Evolutionary conservation across 495 filamentous ascomycete genomes (phyloP).

Genomic region (Neurospora africana): DNA sequence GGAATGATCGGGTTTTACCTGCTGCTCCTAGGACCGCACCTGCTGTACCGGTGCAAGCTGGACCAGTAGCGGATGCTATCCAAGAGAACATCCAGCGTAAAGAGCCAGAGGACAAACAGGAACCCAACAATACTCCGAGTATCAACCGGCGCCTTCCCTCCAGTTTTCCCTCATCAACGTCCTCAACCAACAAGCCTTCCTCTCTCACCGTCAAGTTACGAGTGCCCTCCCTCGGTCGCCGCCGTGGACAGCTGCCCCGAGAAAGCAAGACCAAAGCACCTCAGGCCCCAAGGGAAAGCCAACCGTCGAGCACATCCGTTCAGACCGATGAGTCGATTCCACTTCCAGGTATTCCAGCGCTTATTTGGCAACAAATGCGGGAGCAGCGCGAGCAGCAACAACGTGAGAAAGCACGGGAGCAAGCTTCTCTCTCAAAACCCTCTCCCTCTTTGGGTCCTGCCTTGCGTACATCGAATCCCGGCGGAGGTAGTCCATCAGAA

Average conservation of each 20-base stretch:
- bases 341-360: neutral
- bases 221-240: neutral
- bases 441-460: neutral
- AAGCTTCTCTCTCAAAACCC: neutral
- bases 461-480: neutral
- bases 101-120: neutral
- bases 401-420: neutral
- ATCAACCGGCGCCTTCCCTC: neutral
- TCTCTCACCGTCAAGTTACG: neutral
- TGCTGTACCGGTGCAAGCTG: neutral
- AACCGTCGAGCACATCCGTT: neutral
- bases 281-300: neutral
- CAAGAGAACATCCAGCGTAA: neutral
- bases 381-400: neutral
- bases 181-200: neutral
- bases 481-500: neutral
- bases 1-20: neutral
- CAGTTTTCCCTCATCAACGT: neutral
- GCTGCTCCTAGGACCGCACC: neutral
- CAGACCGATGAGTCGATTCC: neutral
- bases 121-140: neutral
- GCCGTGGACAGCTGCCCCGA: neutral
- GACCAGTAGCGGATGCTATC: accelerated
- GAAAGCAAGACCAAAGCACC: neutral
- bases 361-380: neutral